Percentiles rank a stretch among this genome's conserved stretches.
Conservation (phyloP, 2,329 filamentous ascomycete species). For the Dactylella cylindrospora region DNA sequence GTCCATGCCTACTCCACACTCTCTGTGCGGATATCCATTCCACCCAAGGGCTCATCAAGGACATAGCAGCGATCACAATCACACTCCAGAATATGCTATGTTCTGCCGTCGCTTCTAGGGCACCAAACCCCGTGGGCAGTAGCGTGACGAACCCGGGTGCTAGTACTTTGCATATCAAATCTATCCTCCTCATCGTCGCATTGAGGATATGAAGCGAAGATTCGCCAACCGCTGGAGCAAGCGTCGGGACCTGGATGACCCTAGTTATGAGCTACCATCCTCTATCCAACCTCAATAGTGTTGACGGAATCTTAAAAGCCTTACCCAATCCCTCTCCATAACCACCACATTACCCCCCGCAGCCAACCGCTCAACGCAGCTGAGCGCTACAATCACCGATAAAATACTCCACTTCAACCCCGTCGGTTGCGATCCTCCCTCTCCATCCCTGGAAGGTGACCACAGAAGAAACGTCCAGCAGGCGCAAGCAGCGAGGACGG, state of each 20-base stretch:
- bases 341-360: conserved; percentile 55
- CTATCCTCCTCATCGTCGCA: conserved; percentile 61
- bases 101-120: not conserved
- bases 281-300: not conserved
- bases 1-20: conserved; percentile 52
- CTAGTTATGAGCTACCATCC: conserved; percentile 49
- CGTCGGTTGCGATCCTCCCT: not conserved
- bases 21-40: conserved; percentile 53
- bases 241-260: conserved; percentile 52
- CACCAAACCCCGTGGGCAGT: conserved; percentile 54
- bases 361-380: conserved; percentile 54
- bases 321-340: conserved; percentile 57
- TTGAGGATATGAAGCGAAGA: conserved; percentile 53
- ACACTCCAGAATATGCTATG: conserved; percentile 48
- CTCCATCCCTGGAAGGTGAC: conserved; percentile 3
- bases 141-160: conserved; percentile 59
- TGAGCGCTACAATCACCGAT: conserved; percentile 52
- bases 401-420: conserved; percentile 49
- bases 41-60: conserved; percentile 53
- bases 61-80: conserved; percentile 55
- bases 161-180: conserved; percentile 61
- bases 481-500: conserved; percentile 53
- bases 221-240: conserved; percentile 29
- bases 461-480: conserved; percentile 53
- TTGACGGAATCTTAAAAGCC: not conserved